phyloP scores from a whole-genome alignment of 306 rosid species.

The Gynostemma pentaphyllum region DNA sequence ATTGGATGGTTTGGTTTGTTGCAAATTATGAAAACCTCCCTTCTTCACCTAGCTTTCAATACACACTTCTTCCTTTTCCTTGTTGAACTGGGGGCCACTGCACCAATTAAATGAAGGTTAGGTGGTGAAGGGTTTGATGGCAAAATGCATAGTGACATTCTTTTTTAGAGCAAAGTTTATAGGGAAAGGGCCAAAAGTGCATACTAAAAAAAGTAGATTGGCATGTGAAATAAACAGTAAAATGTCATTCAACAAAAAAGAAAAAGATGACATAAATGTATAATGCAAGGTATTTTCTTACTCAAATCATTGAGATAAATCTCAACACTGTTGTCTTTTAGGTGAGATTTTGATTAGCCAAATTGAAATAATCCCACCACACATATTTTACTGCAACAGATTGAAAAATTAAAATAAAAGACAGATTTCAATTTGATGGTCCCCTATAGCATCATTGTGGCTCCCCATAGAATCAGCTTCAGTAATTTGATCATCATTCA shows the following conservation, averaged over 20 bases:
- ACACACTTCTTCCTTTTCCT: not conserved
- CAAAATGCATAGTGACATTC: conserved; percentile 24
- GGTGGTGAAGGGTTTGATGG: conserved; percentile 38
- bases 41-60: conserved; percentile 2
- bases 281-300: conserved; percentile 13
- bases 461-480: not conserved
- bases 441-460: not conserved
- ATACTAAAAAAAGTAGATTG: conserved; percentile 33
- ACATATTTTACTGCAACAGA: not conserved
- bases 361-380: not conserved
- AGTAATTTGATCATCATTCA: not conserved
- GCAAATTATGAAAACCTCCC: not conserved
- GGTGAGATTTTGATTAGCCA: not conserved
- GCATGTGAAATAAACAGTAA: conserved; percentile 47
- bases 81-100: not conserved
- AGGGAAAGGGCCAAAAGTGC: conserved; percentile 29
- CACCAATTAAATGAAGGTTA: conserved; percentile 47
- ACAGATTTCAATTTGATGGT: not conserved
- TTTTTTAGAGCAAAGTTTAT: conserved; percentile 35
- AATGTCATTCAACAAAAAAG: conserved; percentile 18
- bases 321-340: not conserved
- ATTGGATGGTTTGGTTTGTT: not conserved
- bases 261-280: conserved; percentile 3
- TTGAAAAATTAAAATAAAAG: not conserved
- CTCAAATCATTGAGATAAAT: conserved; percentile 11